Percentiles rank a stretch among this genome's conserved stretches.
Conservation (phyloP, 2,329 filamentous ascomycete species). For the Colletotrichum gloeosporioides region DNA sequence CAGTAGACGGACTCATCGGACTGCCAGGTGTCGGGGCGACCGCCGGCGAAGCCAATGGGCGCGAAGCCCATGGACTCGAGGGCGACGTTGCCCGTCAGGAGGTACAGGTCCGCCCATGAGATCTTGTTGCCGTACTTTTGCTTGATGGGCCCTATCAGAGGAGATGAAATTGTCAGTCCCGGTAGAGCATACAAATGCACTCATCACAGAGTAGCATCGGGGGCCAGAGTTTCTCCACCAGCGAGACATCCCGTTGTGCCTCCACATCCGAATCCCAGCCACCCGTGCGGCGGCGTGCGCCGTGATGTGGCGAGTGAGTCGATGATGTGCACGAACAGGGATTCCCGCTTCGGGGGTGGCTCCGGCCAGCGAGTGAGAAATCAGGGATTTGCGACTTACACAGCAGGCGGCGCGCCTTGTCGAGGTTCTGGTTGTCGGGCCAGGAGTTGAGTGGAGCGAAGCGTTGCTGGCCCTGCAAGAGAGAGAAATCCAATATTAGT, state of each 20-base stretch:
- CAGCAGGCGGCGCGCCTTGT: conserved; percentile 80
- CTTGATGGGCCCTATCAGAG: conserved; percentile 65
- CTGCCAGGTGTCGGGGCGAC: conserved; percentile 76
- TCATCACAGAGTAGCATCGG: not conserved
- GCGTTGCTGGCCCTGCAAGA: conserved; percentile 68
- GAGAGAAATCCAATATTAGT: conserved; percentile 6
- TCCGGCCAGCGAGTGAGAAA: not conserved
- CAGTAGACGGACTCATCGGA: conserved; percentile 80
- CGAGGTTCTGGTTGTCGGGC: conserved; percentile 79
- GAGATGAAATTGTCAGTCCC: not conserved
- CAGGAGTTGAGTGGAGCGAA: conserved; percentile 84
- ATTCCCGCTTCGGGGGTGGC: not conserved
- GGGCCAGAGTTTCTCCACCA: not conserved
- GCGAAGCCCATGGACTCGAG: conserved; percentile 79
- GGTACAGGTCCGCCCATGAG: conserved; percentile 77
- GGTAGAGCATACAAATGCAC: not conserved
- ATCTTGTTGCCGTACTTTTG: conserved; percentile 86
- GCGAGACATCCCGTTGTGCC: not conserved
- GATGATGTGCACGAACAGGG: not conserved
- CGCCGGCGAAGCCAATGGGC: conserved; percentile 76
- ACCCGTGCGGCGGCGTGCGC: not conserved
- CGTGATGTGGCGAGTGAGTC: not conserved
- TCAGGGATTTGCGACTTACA: conserved; percentile 10
- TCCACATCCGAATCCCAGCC: not conserved
- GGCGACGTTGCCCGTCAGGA: conserved; percentile 78